phyloP scores from a whole-genome alignment of 2,329 filamentous ascomycete species.

The Claviceps sp. region DNA sequence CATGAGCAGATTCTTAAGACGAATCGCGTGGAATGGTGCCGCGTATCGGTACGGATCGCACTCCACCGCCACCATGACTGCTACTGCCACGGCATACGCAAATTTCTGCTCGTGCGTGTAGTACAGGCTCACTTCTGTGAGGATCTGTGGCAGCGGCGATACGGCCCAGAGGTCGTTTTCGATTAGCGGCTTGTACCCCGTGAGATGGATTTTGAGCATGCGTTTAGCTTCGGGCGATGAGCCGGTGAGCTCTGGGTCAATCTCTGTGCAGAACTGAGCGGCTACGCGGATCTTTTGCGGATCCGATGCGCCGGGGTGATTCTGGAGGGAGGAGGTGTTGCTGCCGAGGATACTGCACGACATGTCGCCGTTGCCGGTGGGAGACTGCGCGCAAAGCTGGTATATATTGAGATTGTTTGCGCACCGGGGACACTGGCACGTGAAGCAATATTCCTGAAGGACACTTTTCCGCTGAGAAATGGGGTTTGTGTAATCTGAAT shows the following conservation, averaged over 20 bases:
- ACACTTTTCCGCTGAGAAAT: constrained; percentile 27
- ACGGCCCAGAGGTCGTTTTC: constrained; percentile 29
- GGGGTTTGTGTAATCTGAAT: constrained; percentile 34
- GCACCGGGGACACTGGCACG: constrained; percentile 38
- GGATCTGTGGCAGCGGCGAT: constrained; percentile 32
- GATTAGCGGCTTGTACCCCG: constrained; percentile 13
- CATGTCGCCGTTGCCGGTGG: constrained; percentile 24
- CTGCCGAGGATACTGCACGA: constrained; percentile 27
- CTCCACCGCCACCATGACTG: constrained; percentile 32
- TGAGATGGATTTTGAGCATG: background rate
- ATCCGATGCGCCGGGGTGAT: constrained; percentile 10
- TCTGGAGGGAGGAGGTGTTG: constrained; percentile 6
- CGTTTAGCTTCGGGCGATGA: background rate
- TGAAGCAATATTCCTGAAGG: constrained; percentile 37
- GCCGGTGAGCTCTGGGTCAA: background rate
- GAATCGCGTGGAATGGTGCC: constrained; percentile 34
- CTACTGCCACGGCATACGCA: constrained; percentile 29
- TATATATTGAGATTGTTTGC: constrained; percentile 38
- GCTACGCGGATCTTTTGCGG: constrained; percentile 12
- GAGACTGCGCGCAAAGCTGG: constrained; percentile 31
- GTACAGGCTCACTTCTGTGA: constrained; percentile 32
- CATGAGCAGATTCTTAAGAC: constrained; percentile 37
- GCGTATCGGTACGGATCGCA: constrained; percentile 37
- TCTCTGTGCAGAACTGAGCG: background rate
- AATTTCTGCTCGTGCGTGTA: constrained; percentile 29